Conservation (phyloP, 768 basidiomycete species). For the Russula foetens region DNA sequence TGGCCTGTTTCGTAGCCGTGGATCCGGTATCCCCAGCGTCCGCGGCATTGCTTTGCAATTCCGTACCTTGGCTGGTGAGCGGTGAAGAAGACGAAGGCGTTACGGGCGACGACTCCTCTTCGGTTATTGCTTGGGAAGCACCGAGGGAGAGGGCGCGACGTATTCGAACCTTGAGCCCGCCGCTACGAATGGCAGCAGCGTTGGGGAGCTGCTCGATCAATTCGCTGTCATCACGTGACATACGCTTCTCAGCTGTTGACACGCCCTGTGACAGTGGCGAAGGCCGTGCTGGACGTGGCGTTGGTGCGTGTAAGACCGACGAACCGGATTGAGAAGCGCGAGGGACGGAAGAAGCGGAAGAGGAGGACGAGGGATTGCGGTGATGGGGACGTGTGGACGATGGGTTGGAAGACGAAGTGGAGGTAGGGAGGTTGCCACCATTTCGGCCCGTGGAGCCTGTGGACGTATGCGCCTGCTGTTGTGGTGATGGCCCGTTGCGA, state of each 20-base stretch:
- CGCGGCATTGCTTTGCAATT: constrained; percentile 25
- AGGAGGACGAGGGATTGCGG: constrained; percentile 40
- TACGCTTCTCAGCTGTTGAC: constrained; percentile 60
- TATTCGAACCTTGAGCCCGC: constrained; percentile 71
- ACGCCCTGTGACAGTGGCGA: constrained; percentile 67
- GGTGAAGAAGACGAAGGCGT: constrained; percentile 14
- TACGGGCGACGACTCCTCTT: constrained; percentile 43
- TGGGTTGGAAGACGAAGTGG: constrained; percentile 19
- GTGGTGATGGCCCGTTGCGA: constrained; percentile 19
- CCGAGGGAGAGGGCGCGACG: constrained; percentile 67
- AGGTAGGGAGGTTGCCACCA: not conserved
- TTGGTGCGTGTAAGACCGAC: constrained; percentile 25
- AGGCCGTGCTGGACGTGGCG: constrained; percentile 32
- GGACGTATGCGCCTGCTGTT: constrained; percentile 14
- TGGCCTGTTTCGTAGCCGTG: constrained; percentile 31
- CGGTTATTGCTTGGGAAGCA: constrained; percentile 46
- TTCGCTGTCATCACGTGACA: constrained; percentile 73
- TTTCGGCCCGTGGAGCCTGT: constrained; percentile 1
- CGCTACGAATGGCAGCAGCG: constrained; percentile 40
- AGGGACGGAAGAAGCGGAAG: constrained; percentile 33
- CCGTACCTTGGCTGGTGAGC: not conserved
- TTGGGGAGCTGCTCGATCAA: constrained; percentile 33
- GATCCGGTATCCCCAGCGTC: constrained; percentile 24
- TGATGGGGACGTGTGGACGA: constrained; percentile 32
- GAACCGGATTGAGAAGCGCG: constrained; percentile 29